These are phyloP conservation scores for Cryphonectria radicalis DNA, from an alignment of 2,329 filamentous ascomycete genomes.

Conservation along the genomic window DNA sequence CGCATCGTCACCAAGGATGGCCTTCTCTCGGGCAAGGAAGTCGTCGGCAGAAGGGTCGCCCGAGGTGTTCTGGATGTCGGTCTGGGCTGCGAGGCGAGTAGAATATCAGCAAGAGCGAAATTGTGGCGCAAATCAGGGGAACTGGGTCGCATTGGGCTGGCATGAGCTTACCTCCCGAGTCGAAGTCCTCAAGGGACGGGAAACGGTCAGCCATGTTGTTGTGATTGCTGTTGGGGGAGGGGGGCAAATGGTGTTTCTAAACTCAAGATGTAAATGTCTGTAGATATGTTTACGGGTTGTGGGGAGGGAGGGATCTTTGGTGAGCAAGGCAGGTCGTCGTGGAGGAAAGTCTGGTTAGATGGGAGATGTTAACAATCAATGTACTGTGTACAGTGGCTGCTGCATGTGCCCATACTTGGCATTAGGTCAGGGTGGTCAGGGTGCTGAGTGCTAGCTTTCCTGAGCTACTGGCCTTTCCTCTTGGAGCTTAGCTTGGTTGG, in stretches of 20 bases:
- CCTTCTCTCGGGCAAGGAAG: slow-evolving; percentile 91
- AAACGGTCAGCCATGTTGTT: slow-evolving; percentile 75
- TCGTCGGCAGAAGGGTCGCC: slow-evolving; percentile 71
- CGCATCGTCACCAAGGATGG: slow-evolving; percentile 88
- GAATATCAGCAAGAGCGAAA: slow-evolving; percentile 31
- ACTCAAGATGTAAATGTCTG: neutral
- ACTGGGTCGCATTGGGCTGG: slow-evolving; percentile 15
- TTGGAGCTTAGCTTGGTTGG: slow-evolving; percentile 3
- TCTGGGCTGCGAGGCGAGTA: slow-evolving; percentile 61
- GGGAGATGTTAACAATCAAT: neutral
- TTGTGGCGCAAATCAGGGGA: slow-evolving; percentile 16
- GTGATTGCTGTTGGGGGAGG: neutral
- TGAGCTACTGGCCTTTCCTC: slow-evolving; percentile 3
- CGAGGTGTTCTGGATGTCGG: slow-evolving; percentile 62
- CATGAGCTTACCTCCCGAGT: slow-evolving; percentile 59
- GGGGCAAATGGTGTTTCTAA: neutral
- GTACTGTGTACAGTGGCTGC: slow-evolving; percentile 1
- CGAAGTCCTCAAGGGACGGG: slow-evolving; percentile 79
- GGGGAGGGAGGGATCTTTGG: neutral
- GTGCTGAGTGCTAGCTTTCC: slow-evolving; percentile 6
- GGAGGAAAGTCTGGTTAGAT: neutral
- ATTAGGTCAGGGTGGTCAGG: slow-evolving; percentile 11
- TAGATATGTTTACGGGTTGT: neutral
- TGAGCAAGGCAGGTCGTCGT: neutral
- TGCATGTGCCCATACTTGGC: slow-evolving; percentile 14